Base-by-base conservation (phyloP, 352 stramenopile species). In the Stramenopiles sp. region DNA sequence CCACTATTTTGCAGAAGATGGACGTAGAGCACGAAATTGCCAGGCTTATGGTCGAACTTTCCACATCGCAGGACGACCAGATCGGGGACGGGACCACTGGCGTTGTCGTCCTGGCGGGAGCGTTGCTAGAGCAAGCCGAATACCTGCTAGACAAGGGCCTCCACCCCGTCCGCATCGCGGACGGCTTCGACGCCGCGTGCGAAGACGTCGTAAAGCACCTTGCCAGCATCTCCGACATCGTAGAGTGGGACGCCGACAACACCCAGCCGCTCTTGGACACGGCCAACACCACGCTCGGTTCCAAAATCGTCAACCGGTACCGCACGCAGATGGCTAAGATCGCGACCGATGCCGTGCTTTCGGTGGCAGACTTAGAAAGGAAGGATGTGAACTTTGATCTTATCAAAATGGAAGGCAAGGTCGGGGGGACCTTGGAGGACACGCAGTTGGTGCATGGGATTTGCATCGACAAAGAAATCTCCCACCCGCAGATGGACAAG, bases 1-100 rank as follows among this genome's bases (percentile, higher is more conserved):
- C 96, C 43, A 99, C 96, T 37, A 99, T 99, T 81, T 85, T 99
- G 69, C 86, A 97, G 78, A 93, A 97, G 81, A 98, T 99, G 94
- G 88, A 98, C 68, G 94, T 99, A 31, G 89, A 99, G 83, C 94
- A 99, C 84, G 90, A 94, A 76, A 94, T 99, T 33, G 95, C 94
- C 18, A 92, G 97, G 78, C 82, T 99, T 78, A 88, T 99, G 73
- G 96, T 99, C 63, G 95, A 99, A 85, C 85, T 99, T 18, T 96
- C 89, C 35, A 87, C 96, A 80, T 98, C 92, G 36, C 95, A 99
- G 85, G 96, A 99, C 84, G 93, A 99, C 76, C 95, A 99, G 87
- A 98, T 99, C 79, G 96, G 96, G 37, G 96, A 99, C 80, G 96
- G 96, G 68, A 99, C 96, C n/a, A 99, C 96, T 0, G 94, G 95